Evolutionary conservation across 768 basidiomycete species (phyloP).

Genomic region (Panus rudis): DNA sequence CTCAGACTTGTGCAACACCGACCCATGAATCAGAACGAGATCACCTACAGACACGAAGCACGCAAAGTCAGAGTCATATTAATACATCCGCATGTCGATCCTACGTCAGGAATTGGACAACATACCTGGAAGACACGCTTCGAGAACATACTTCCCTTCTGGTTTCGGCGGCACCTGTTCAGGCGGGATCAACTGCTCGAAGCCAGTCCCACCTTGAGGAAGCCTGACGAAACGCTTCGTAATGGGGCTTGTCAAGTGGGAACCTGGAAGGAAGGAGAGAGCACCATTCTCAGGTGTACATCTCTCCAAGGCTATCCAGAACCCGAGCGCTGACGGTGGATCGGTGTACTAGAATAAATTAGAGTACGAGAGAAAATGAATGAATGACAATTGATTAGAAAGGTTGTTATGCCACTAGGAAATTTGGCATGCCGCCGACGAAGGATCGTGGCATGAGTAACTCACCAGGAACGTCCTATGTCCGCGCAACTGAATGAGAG

Average conservation of each 20-base stretch:
- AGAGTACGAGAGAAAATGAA: neutral
- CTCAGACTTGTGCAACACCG: slow-evolving; percentile 88
- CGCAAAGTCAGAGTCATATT: neutral
- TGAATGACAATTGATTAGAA: neutral
- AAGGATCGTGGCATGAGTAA: neutral
- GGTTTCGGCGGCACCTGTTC: slow-evolving; percentile 22
- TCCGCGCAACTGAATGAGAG: neutral
- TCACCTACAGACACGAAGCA: slow-evolving; percentile 48
- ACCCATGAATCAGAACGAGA: slow-evolving; percentile 89
- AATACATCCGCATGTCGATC: neutral
- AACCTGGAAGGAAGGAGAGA: slow-evolving; percentile 84
- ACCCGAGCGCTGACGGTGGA: slow-evolving; percentile 87
- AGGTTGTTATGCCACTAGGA: neutral
- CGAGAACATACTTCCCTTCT: slow-evolving; percentile 53
- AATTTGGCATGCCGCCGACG: neutral
- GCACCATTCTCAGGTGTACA: slow-evolving; percentile 83
- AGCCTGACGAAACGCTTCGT: slow-evolving; percentile 83
- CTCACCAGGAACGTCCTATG: slow-evolving; percentile 68
- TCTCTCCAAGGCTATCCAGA: slow-evolving; percentile 93
- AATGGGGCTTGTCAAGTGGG: slow-evolving; percentile 69
- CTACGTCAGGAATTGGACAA: slow-evolving; percentile 5
- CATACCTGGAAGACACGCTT: slow-evolving; percentile 67
- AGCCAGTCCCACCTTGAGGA: slow-evolving; percentile 73
- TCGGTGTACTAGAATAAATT: slow-evolving; percentile 68
- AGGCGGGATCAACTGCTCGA: slow-evolving; percentile 52